phyloP scores from a whole-genome alignment of 345 rosid species.

The Anastatica hierochuntica region DNA sequence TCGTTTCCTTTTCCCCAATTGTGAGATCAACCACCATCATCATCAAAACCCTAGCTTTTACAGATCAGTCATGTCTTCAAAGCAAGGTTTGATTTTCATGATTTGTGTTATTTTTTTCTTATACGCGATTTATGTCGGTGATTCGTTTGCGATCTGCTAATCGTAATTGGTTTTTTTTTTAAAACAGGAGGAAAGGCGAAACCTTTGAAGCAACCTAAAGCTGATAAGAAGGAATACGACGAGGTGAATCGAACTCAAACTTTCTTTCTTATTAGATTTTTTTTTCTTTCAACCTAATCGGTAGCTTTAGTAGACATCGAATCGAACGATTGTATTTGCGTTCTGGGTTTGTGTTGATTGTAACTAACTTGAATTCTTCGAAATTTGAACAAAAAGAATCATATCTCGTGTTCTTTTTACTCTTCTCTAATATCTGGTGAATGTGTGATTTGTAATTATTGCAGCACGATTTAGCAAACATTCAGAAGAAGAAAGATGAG shows the following conservation, averaged over 20 bases:
- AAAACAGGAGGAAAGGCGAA: conserved; percentile 67
- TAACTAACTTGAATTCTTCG: background rate
- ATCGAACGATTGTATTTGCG: background rate
- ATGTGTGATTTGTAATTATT: too few species aligned
- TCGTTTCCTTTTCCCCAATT: background rate
- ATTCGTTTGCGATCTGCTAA: background rate
- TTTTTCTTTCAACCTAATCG: too few species aligned
- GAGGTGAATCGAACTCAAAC: too few species aligned
- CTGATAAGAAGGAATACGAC: conserved; percentile 41
- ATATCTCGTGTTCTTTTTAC: background rate
- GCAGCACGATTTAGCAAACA: conserved; percentile 48
- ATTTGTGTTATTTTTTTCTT: too few species aligned
- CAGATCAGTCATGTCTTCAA: background rate
- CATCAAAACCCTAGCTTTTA: background rate
- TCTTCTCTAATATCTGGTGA: too few species aligned
- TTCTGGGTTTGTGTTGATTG: background rate
- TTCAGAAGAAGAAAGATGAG: conserved; percentile 77
- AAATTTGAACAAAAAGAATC: background rate
- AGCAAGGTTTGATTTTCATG: background rate
- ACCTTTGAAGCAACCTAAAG: conserved; percentile 77
- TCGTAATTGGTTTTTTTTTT: background rate
- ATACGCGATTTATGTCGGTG: background rate
- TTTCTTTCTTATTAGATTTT: too few species aligned
- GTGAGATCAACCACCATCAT: background rate
- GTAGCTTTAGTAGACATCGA: background rate